Evolutionary conservation across 805 yeast genomes (phyloP), one percentile per base, ranked within the genome.

Genomic region (Starmerella bacillaris): DNA sequence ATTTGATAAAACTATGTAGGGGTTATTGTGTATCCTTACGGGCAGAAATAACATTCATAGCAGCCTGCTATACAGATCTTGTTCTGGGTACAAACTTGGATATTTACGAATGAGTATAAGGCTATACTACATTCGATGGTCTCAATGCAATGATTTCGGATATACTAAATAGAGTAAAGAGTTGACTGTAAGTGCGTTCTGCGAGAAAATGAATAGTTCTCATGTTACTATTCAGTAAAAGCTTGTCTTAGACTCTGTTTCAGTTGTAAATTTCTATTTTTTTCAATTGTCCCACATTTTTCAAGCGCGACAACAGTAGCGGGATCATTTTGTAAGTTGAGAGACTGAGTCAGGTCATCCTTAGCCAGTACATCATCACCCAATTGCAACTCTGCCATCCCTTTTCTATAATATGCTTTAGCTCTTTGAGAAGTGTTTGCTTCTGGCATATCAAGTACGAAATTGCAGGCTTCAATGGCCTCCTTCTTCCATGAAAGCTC

Each of bases 351-450:
- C 39, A 83, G 65, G 38, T 74, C 74, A 6, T 53, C 54, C 34
- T 74, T 58, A 0, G 94, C 92, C 40, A 60, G 63, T 15, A 71
- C 82, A 35, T 75, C 77, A 50, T 80, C 75, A 44, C 74, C 75
- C 19, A 65, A 58, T 7, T 65, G 56, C 38, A 69, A 53, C 47
- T 70, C 64, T 0, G 86, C 93, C 50, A 65, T 58, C 30, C 92
- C 94, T 54, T 80, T 70, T 52, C 95, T 72, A 60, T 75, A 83
- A 24, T 70, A 59, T 0, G 94, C 94, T 59, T 84, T 84, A 11
- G 92, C 80, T 50, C 67, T 68, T 15, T 78, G 70, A 41, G 68
- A 67, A 29, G 70, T 76, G 35, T 70, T 77, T 2, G 48, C 54
- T 16, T 18, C 16, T 9, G 67, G 46, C 46, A 48, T 68, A 28